Evolutionary conservation across 148 eudicot genomes (phyloP).

Genomic region (Rhododendron williamsianum): DNA sequence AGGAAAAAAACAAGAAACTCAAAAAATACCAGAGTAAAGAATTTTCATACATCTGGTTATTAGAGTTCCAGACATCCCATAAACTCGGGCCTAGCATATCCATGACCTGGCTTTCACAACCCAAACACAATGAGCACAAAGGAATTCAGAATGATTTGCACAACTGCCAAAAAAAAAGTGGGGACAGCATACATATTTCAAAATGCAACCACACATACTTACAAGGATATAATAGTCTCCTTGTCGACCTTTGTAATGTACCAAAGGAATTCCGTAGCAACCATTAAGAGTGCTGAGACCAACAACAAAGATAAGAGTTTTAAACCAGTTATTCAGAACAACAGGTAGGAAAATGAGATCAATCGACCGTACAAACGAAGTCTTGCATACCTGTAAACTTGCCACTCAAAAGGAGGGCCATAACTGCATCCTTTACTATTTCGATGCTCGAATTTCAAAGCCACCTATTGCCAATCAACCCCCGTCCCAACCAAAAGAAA

Average conservation of each 20-base stretch:
- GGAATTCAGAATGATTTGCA: neutral
- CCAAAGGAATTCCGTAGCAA: slow-evolving; percentile 74
- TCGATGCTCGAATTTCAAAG: slow-evolving; percentile 41
- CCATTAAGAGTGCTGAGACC: slow-evolving; percentile 59
- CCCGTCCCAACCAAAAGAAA: neutral
- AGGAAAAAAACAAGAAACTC: neutral
- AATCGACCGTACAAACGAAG: neutral
- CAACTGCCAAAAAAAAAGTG: neutral
- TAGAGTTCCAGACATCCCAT: slow-evolving; percentile 41
- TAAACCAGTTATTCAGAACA: neutral
- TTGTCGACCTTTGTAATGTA: slow-evolving; percentile 71
- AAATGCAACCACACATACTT: slow-evolving; percentile 6
- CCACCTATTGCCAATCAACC: slow-evolving; percentile 24
- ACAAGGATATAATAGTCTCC: slow-evolving; percentile 68
- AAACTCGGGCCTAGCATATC: slow-evolving; percentile 40
- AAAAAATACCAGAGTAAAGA: neutral
- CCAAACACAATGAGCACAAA: neutral
- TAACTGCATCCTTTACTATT: slow-evolving; percentile 45
- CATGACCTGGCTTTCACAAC: slow-evolving; percentile 27
- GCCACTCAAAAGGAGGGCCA: slow-evolving; percentile 54
- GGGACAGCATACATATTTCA: neutral
- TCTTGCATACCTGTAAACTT: slow-evolving; percentile 34
- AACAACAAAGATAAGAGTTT: neutral
- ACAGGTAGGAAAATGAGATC: neutral
- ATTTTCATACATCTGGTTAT: slow-evolving; percentile 27